Percentiles rank a stretch among this genome's conserved stretches.
phyloP scores from a whole-genome alignment of 2,329 filamentous ascomycete genomes.

The Penicillium decumbens region DNA sequence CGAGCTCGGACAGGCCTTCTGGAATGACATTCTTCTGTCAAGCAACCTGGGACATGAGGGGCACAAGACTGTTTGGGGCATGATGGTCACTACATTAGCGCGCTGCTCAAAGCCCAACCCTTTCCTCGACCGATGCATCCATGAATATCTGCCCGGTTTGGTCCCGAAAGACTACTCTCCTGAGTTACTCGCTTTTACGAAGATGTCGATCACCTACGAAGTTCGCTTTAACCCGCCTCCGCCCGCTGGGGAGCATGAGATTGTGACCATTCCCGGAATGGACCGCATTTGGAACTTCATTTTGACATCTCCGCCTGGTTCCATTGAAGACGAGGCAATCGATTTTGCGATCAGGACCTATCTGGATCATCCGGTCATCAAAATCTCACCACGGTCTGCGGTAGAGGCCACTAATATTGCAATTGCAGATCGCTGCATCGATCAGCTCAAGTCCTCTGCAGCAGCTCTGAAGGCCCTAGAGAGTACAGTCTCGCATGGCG shows the following conservation, averaged over 20 bases:
- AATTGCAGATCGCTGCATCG: slow-evolving; percentile 68
- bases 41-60: slow-evolving; percentile 57
- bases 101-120: slow-evolving; percentile 30
- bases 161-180: slow-evolving; percentile 36
- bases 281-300: slow-evolving; percentile 83
- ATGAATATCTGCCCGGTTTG: slow-evolving; percentile 40
- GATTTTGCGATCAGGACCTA: slow-evolving; percentile 70
- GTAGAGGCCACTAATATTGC: slow-evolving; percentile 60
- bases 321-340: slow-evolving; percentile 65
- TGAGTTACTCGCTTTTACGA: slow-evolving; percentile 42
- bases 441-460: slow-evolving; percentile 63
- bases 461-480: slow-evolving; percentile 50
- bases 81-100: slow-evolving; percentile 49
- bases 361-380: slow-evolving; percentile 49
- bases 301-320: slow-evolving; percentile 60
- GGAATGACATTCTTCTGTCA: slow-evolving; percentile 67
- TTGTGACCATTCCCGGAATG: slow-evolving; percentile 47
- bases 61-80: slow-evolving; percentile 64
- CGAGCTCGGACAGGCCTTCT: slow-evolving; percentile 61
- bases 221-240: slow-evolving; percentile 56
- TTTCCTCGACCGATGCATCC: slow-evolving; percentile 44
- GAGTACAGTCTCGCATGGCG: slow-evolving; percentile 42
- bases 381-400: slow-evolving; percentile 42
- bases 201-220: slow-evolving; percentile 43
- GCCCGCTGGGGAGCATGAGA: slow-evolving; percentile 38